Base-by-base conservation (phyloP, 2,329 filamentous ascomycete genomes). In the Neocatenulostroma microsporum region DNA sequence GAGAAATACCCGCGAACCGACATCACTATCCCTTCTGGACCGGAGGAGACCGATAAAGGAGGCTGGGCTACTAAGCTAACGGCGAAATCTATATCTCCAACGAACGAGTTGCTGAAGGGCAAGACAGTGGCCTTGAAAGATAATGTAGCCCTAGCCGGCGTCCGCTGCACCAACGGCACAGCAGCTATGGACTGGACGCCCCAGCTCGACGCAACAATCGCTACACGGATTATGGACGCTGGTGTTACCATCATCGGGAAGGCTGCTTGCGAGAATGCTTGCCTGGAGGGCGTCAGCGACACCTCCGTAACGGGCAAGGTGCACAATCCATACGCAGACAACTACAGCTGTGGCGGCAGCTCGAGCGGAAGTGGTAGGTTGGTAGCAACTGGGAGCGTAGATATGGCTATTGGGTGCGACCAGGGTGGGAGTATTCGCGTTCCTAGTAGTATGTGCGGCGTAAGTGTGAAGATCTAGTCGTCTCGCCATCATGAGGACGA, bases 311-410 rank as follows among this genome's bases (percentile, higher is more conserved):
- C 59, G 33, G 61, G 60, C 3, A 53, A 42, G 2, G 57, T 61
- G 3, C 46, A 55, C 24, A 69, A 71, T 36, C 67, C 67, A 0
- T 66, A 62, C 36, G 66, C 64, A 0, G 38, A 54, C n/a, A 62
- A 62, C 3, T 69, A 66, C 41, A 65, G 60, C 1, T 60, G 61
- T 25, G 67, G 68, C 11, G 68, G 69, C 13, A 65, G 62, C 37
- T 64, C 61, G n/a, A 63, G 57, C 5, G 67, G 67, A 3, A 56
- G 57, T 15, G 63, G 54, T 5, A 58, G 62, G 9, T 53, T 72
- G 7, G 67, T 72, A 2, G 62, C 58, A 12, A 53, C 46, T 23
- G 59, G 61, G 4, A 36, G 51, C 12, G 59, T 60, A 3, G 59
- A 63, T 24, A 52, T 62, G 20, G 54, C 50, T 3, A 57, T 62